phyloP scores from a whole-genome alignment of 768 basidiomycete species.

The Postia placenta region DNA sequence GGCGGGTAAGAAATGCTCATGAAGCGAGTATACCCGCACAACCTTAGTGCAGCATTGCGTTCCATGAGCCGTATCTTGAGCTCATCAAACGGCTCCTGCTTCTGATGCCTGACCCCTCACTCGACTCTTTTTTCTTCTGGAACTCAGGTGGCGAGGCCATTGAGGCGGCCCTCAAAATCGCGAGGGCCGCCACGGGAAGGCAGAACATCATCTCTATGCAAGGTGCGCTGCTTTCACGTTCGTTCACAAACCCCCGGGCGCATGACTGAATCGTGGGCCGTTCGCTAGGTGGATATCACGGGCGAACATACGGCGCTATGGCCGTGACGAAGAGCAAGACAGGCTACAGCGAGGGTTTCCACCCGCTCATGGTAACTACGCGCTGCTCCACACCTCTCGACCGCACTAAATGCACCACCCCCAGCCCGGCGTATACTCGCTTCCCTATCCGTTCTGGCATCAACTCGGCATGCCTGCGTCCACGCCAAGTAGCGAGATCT shows the following conservation, averaged over 20 bases:
- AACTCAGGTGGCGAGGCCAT: constrained; percentile 94
- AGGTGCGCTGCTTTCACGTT: constrained; percentile 33
- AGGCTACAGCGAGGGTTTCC: constrained; percentile 72
- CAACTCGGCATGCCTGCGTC: constrained; percentile 55
- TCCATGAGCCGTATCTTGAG: constrained; percentile 79
- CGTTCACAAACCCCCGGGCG: neutral
- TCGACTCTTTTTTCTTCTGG: constrained; percentile 97
- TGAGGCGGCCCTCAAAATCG: constrained; percentile 87
- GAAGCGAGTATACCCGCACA: neutral
- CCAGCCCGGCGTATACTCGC: constrained; percentile 77
- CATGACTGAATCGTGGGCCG: constrained; percentile 3
- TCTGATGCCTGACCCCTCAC: constrained; percentile 83
- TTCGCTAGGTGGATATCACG: constrained; percentile 73
- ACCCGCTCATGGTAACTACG: constrained; percentile 69
- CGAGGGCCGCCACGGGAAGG: constrained; percentile 65
- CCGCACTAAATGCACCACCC: neutral
- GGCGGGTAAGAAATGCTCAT: no score
- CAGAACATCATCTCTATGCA: constrained; percentile 93
- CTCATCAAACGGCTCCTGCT: constrained; percentile 84
- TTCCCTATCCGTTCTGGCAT: constrained; percentile 93
- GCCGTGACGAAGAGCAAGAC: constrained; percentile 94
- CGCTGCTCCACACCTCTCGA: neutral
- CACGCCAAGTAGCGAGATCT: constrained; percentile 52
- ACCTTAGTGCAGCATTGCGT: constrained; percentile 80
- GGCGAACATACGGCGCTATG: constrained; percentile 90